phyloP scores from a whole-genome alignment of 768 basidiomycete species.

The Macrolepiota fuliginosa region DNA sequence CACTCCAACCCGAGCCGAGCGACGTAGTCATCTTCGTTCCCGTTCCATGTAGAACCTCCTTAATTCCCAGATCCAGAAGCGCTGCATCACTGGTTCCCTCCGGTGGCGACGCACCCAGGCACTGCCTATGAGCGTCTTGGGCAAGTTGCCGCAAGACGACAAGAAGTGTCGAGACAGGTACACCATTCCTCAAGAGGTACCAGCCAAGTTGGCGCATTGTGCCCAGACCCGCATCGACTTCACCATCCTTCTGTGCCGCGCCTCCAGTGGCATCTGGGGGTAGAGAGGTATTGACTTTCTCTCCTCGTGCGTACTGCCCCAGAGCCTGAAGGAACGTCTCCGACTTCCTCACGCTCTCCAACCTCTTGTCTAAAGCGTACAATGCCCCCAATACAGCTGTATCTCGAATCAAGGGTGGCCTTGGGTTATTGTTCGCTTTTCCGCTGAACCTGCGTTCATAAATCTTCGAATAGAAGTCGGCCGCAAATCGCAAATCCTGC shows the following conservation, averaged over 20 bases:
- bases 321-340: conserved; percentile 44
- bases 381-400: conserved; percentile 66
- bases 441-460: conserved; percentile 78
- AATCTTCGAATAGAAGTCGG: conserved; percentile 74
- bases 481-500: conserved; percentile 72
- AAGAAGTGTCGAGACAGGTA: conserved; percentile 70
- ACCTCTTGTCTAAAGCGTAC: conserved; percentile 56
- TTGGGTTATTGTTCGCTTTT: conserved; percentile 57
- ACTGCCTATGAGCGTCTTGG: conserved; percentile 58
- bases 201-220: conserved; percentile 50
- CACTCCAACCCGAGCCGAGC: conserved; percentile 72
- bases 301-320: conserved; percentile 55
- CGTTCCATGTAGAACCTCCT: conserved; percentile 82
- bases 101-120: conserved; percentile 45
- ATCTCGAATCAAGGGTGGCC: conserved; percentile 70
- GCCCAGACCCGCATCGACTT: conserved; percentile 16
- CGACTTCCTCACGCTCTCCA: conserved; percentile 43
- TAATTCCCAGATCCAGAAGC: conserved; percentile 54
- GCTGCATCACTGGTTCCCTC: conserved; percentile 43
- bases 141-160: conserved; percentile 60
- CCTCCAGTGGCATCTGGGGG: conserved; percentile 1
- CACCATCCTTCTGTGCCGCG: conserved; percentile 11
- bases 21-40: conserved; percentile 78
- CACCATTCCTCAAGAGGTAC: conserved; percentile 69
- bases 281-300: conserved; percentile 27